Evolutionary conservation across 176 grass and related monocot species (phyloP).

Genomic region (Avena eriantha): DNA sequence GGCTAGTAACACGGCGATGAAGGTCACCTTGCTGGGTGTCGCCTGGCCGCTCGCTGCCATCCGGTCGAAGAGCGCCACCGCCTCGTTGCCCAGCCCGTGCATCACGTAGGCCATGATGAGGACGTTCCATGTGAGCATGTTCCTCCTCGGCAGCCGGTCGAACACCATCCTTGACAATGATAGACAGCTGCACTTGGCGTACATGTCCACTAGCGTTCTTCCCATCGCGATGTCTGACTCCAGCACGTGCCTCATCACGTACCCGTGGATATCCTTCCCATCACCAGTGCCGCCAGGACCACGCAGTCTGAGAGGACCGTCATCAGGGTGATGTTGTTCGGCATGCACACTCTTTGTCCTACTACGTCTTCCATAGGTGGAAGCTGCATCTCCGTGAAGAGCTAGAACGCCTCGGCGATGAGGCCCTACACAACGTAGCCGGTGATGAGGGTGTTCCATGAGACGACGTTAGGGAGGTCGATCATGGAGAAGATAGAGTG

Average conservation of each 20-base stretch:
- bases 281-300: constrained; percentile 64
- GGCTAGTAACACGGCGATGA: constrained; percentile 79
- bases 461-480: constrained; percentile 68
- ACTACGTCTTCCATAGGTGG: neutral
- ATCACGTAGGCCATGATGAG: constrained; percentile 95
- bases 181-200: constrained; percentile 84
- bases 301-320: constrained; percentile 84
- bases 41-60: constrained; percentile 73
- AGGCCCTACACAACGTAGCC: constrained; percentile 62
- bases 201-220: constrained; percentile 92
- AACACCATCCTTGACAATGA: constrained; percentile 59
- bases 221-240: constrained; percentile 75
- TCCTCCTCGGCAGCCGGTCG: constrained; percentile 63
- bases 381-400: constrained; percentile 70
- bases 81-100: constrained; percentile 74
- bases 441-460: constrained; percentile 91
- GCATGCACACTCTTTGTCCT: constrained; percentile 26
- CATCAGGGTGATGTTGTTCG: constrained; percentile 84
- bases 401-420: constrained; percentile 64
- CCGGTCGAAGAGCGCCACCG: constrained; percentile 64
- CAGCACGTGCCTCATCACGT: constrained; percentile 57
- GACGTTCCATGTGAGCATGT: constrained; percentile 97
- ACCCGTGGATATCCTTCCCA: constrained; percentile 89
- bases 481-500: constrained; percentile 64
- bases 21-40: constrained; percentile 70